A percentile compares a stretch with the other conserved stretches of the same genome.
phyloP scores from a whole-genome alignment of 768 basidiomycete genomes.

The Inosperma sp. region DNA sequence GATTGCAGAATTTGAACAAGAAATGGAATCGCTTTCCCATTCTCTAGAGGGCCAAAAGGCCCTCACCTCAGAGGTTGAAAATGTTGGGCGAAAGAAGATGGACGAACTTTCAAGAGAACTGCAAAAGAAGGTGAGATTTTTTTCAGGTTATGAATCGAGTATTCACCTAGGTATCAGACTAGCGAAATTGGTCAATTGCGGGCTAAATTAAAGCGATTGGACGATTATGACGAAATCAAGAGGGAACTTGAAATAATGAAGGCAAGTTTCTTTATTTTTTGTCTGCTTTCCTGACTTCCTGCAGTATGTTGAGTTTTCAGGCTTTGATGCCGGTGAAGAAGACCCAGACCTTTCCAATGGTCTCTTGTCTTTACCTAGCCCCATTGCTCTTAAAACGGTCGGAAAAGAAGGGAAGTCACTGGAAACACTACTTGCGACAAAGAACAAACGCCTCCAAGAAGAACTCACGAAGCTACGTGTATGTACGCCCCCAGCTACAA shows the following conservation, averaged over 20 bases:
- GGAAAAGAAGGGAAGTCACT: slow-evolving; percentile 74
- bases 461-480: slow-evolving; percentile 91
- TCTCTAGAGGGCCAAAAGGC: slow-evolving; percentile 60
- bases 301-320: slow-evolving; percentile 95
- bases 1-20: slow-evolving; percentile 70
- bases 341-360: slow-evolving; percentile 46
- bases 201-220: slow-evolving; percentile 62
- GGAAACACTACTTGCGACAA: slow-evolving; percentile 84
- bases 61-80: slow-evolving; percentile 44
- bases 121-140: slow-evolving; percentile 43
- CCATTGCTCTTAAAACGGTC: slow-evolving; percentile 83
- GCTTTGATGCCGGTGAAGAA: slow-evolving; percentile 69
- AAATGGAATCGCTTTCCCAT: slow-evolving; percentile 63
- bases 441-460: slow-evolving; percentile 90
- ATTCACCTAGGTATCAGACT: slow-evolving; percentile 32
- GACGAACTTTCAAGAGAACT: slow-evolving; percentile 62
- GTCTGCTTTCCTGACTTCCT: neutral
- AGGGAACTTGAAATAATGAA: slow-evolving; percentile 99
- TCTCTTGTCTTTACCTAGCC: slow-evolving; percentile 69
- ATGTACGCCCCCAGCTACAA: slow-evolving; percentile 18
- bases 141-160: neutral
- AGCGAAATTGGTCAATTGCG: slow-evolving; percentile 67
- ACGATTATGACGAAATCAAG: slow-evolving; percentile 96
- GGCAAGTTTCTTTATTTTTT: slow-evolving; percentile 39
- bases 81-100: slow-evolving; percentile 42